Percentiles rank a stretch among this genome's conserved stretches.
Evolutionary conservation across 176 grass and related monocot genomes (phyloP).

Genomic region (Aegilops umbellulata): DNA sequence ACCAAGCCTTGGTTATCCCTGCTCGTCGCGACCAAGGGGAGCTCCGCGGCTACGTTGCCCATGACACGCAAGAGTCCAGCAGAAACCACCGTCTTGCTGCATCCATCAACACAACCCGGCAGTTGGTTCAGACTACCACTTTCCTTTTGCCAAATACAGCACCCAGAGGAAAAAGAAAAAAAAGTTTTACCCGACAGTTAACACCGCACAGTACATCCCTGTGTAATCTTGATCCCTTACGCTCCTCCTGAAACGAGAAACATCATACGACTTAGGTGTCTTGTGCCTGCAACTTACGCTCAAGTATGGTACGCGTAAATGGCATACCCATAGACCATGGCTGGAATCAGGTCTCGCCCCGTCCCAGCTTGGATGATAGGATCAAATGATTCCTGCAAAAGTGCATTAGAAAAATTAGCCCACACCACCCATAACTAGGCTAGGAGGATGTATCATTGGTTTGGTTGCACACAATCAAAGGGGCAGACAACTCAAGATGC

Average conservation of each 20-base stretch:
- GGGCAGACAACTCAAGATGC: not conserved
- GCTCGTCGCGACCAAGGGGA: conserved; percentile 74
- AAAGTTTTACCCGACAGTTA: conserved; percentile 74
- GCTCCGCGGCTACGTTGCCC: conserved; percentile 65
- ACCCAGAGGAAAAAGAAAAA: not conserved
- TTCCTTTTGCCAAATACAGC: not conserved
- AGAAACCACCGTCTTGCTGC: conserved; percentile 77
- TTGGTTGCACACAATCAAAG: not conserved
- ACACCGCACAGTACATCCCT: conserved; percentile 87
- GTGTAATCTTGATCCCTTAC: conserved; percentile 81
- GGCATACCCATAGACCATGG: conserved; percentile 90
- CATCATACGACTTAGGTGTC: conserved; percentile 1
- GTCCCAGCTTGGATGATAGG: conserved; percentile 78
- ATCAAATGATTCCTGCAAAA: conserved; percentile 82
- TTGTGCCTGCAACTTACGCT: not conserved
- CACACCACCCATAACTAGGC: not conserved
- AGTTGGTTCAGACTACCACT: not conserved
- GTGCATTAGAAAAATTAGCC: not conserved
- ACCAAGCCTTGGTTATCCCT: conserved; percentile 72
- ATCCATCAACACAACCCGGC: conserved; percentile 15
- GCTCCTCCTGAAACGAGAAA: conserved; percentile 65
- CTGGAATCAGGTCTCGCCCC: conserved; percentile 86
- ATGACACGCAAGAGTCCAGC: conserved; percentile 68
- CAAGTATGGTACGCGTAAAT: not conserved
- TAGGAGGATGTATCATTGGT: not conserved